Base-by-base conservation (phyloP, 768 basidiomycete genomes). In the Boletales sp. region DNA sequence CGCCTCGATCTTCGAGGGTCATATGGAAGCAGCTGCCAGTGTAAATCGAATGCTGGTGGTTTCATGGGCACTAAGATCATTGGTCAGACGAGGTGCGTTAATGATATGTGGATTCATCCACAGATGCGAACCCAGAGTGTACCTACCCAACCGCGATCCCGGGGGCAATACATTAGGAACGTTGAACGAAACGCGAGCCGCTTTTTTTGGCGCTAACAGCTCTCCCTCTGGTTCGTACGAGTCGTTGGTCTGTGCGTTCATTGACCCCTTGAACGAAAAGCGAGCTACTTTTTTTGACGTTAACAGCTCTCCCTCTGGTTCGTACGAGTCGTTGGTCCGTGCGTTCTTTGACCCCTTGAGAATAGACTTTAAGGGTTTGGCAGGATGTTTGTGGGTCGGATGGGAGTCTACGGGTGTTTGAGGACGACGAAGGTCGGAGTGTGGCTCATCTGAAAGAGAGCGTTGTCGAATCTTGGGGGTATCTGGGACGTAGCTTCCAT, bases 1-100 rank as follows among this genome's bases (percentile, higher is more conserved):
- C 69, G 75, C 37, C 58, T 69, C 40, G 66, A 60, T 47, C 60
- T 55, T 19, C 68, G 63, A 29, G 39, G 41, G 46, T 66, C 63
- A 48, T 64, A 77, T 15, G 77, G 74, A 38, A 77, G 68, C 15
- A 81, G 58, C 44, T 74, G 74, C 80, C 80, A 82, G 52, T 72
- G 72, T 47, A 79, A 53, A 49, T 74, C 59, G 42, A 75, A 66
- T 1, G 71, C 61, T 27, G 74, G 73, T 12, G 57, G 66, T 54
- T 75, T 76, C 64, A 68, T 72, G 4, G 66, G 68, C 49, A 59
- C 71, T 72, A 41, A 42, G 55, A 51, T 45, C 29, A 21, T 19
- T 46, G 58, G 62, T 72, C 66, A 61, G 69, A 62, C 54, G 64
- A 69, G 29, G 56, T 57, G 54, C 50, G 53, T 56, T 5, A 56